A percentile compares a stretch with the other conserved stretches of the same genome.
Evolutionary conservation across 352 stramenopile genomes (phyloP).

Genomic region (Pythium phragmiticola): DNA sequence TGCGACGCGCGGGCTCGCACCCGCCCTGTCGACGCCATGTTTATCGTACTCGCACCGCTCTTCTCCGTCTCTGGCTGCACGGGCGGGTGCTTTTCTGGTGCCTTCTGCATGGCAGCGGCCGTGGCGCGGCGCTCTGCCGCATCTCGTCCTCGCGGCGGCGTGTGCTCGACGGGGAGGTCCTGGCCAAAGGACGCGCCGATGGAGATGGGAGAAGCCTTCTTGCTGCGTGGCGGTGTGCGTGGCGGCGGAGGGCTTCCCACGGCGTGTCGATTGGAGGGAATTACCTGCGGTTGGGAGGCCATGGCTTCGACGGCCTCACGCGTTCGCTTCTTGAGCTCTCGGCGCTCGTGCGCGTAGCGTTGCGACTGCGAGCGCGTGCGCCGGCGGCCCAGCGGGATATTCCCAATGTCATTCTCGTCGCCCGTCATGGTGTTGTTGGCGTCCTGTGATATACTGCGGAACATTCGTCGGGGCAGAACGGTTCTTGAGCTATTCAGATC

Average conservation of each 20-base stretch:
- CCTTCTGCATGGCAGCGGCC: neutral
- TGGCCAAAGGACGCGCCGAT: constrained; percentile 33
- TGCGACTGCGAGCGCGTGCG: constrained; percentile 37
- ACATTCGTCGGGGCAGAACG: constrained; percentile 9
- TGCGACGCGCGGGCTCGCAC: constrained; percentile 1
- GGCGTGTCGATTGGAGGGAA: neutral
- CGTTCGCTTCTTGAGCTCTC: constrained; percentile 34
- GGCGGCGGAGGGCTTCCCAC: constrained; percentile 6
- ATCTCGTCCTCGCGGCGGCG: constrained; percentile 31
- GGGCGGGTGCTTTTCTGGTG: neutral
- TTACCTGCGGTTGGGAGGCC: constrained; percentile 2
- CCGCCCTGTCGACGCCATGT: neutral
- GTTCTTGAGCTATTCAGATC: neutral
- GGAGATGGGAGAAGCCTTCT: constrained; percentile 8
- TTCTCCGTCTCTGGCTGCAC: neutral
- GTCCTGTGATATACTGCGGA: constrained; percentile 24
- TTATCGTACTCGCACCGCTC: neutral
- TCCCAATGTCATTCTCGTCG: constrained; percentile 7
- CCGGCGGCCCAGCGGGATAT: constrained; percentile 7
- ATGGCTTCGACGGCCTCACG: constrained; percentile 26
- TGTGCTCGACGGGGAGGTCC: constrained; percentile 38
- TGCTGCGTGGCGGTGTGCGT: neutral
- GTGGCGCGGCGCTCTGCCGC: neutral
- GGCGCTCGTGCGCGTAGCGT: constrained; percentile 29
- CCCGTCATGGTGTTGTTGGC: neutral